phyloP scores from a whole-genome alignment of 768 basidiomycete species.

The Mycena maculata region DNA sequence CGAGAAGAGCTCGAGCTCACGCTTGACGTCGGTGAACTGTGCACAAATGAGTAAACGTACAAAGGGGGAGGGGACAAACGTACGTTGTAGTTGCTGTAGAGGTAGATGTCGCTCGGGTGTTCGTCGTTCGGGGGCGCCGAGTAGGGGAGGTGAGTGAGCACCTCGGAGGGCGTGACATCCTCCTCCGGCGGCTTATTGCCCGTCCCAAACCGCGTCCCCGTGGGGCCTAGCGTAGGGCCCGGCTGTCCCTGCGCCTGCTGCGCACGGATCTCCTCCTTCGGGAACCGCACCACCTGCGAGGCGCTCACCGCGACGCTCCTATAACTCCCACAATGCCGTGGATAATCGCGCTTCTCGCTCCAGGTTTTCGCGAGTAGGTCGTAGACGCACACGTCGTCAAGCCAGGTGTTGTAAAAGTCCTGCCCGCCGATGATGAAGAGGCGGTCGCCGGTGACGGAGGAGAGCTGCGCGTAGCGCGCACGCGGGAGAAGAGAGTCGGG shows the following conservation, averaged over 20 bases:
- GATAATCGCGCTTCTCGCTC: constrained; percentile 84
- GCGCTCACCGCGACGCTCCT: constrained; percentile 91
- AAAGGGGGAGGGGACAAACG: constrained; percentile 41
- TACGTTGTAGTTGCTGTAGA: constrained; percentile 98
- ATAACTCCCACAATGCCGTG: constrained; percentile 96
- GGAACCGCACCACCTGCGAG: constrained; percentile 71
- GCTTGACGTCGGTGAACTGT: constrained; percentile 94
- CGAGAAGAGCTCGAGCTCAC: constrained; percentile 92
- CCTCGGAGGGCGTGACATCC: constrained; percentile 68
- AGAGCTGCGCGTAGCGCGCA: constrained; percentile 95
- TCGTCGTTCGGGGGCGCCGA: constrained; percentile 78
- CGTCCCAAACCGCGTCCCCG: constrained; percentile 69
- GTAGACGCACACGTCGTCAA: constrained; percentile 92
- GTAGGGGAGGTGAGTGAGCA: constrained; percentile 79
- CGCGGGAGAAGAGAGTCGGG: constrained; percentile 72
- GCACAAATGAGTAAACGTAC: constrained; percentile 22
- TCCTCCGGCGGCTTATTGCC: constrained; percentile 55
- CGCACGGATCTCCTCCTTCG: constrained; percentile 69
- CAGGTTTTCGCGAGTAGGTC: constrained; percentile 81
- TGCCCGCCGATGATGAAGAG: constrained; percentile 96
- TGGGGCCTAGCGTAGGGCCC: constrained; percentile 59
- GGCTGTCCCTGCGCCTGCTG: too few species aligned
- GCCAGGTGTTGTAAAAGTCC: constrained; percentile 92
- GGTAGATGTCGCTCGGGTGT: constrained; percentile 85
- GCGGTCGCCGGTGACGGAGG: constrained; percentile 84